Evolutionary conservation across 73 alveolate genomes (phyloP).

Genomic region (Stentor roeselii): DNA sequence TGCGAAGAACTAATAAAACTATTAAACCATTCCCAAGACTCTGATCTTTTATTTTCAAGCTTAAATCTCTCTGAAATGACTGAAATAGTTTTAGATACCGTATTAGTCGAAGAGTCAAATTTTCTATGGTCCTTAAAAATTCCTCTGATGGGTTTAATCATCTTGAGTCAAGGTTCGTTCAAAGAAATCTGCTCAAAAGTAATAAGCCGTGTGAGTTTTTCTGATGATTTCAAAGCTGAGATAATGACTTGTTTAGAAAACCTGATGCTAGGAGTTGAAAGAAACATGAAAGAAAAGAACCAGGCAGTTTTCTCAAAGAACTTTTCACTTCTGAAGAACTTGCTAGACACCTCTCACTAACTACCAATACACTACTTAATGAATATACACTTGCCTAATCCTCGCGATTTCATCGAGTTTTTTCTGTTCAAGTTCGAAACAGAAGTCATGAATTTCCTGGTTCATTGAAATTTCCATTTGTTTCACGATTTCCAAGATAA

Average conservation of each 20-base stretch:
- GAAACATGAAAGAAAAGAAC: conserved; percentile 9
- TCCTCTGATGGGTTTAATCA: conserved; percentile 13
- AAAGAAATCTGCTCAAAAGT: background rate
- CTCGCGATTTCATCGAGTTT: background rate
- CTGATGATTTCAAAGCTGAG: background rate
- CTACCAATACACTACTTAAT: too few species aligned
- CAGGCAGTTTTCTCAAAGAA: background rate
- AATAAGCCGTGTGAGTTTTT: background rate
- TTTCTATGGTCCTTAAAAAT: conserved; percentile 18
- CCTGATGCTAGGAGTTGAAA: conserved; percentile 5
- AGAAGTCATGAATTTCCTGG: background rate
- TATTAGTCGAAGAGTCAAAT: background rate
- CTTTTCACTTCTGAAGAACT: background rate
- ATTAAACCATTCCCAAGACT: background rate
- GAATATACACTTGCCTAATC: background rate
- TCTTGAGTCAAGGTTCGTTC: background rate
- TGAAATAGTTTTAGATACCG: background rate
- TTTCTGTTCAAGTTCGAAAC: background rate
- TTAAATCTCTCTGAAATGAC: background rate
- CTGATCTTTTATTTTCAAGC: background rate
- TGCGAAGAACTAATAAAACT: background rate
- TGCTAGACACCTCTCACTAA: too few species aligned
- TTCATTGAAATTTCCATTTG: background rate
- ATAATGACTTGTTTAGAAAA: background rate
- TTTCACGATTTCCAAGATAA: background rate